Conservation (phyloP, 148 eudicot genomes). For the Chenopodium berlandieri region DNA sequence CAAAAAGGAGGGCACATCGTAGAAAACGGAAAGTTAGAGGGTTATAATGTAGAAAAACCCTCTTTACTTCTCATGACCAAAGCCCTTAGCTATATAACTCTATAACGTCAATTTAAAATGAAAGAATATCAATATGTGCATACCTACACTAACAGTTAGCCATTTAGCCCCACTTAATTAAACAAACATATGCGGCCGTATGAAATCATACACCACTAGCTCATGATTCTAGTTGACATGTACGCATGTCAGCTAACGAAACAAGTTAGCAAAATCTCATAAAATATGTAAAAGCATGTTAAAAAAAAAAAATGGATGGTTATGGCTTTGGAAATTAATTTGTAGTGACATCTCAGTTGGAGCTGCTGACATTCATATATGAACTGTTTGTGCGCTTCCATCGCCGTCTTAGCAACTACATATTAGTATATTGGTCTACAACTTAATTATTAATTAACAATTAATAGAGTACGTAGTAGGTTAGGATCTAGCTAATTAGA, state of each 20-base stretch:
- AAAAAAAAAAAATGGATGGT: neutral
- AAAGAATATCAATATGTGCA: too few relatives aligned
- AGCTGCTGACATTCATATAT: slow-evolving; percentile 6
- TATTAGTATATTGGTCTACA: neutral
- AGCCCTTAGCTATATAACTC: too few relatives aligned
- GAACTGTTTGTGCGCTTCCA: slow-evolving; percentile 6
- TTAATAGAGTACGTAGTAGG: neutral
- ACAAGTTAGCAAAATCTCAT: neutral
- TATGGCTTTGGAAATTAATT: slow-evolving; percentile 6
- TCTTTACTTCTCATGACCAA: too few relatives aligned
- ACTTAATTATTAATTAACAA: neutral
- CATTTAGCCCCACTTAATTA: neutral
- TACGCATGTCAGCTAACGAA: slow-evolving; percentile 14
- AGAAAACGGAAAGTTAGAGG: too few relatives aligned
- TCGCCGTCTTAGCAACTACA: slow-evolving; percentile 9
- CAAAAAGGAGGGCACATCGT: too few relatives aligned
- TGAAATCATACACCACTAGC: slow-evolving; percentile 2
- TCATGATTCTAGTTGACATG: neutral
- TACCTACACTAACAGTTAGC: too few relatives aligned
- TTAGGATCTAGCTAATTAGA: slow-evolving; percentile 1
- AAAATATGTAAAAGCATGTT: neutral
- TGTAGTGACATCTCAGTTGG: slow-evolving; percentile 18
- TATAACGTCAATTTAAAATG: too few relatives aligned
- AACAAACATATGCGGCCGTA: neutral
- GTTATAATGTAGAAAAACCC: too few relatives aligned